Conservation (phyloP, 108 stramenopile genomes). For the Cylindrotheca fusiformis region DNA sequence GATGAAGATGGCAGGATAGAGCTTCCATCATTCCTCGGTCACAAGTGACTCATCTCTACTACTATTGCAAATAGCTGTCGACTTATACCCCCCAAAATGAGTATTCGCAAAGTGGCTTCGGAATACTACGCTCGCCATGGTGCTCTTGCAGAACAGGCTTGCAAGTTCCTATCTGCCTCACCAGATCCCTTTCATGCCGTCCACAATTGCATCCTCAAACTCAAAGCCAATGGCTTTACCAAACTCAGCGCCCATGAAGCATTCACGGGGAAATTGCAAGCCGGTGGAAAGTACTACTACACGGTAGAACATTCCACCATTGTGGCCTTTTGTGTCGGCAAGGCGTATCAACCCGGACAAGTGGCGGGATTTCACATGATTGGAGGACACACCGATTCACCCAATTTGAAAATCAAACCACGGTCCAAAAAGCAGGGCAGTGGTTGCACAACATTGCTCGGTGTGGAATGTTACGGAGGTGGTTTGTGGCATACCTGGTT, state of each 20-base stretch:
- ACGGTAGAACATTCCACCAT: slow-evolving; percentile 88
- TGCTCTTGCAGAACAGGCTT: slow-evolving; percentile 61
- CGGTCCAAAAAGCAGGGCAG: slow-evolving; percentile 39
- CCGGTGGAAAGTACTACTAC: slow-evolving; percentile 94
- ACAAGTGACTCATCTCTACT: no score
- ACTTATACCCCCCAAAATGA: no score
- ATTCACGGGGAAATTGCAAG: slow-evolving; percentile 33
- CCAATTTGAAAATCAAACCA: slow-evolving; percentile 90
- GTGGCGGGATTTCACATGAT: slow-evolving; percentile 80
- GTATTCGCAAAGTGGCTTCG: background rate
- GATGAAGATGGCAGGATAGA: no score
- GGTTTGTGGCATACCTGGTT: slow-evolving; percentile 89
- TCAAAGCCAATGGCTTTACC: slow-evolving; percentile 63
- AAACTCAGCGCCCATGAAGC: slow-evolving; percentile 39
- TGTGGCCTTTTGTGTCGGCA: slow-evolving; percentile 94
- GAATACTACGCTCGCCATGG: slow-evolving; percentile 2
- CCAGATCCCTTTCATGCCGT: slow-evolving; percentile 85
- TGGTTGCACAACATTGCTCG: slow-evolving; percentile 58
- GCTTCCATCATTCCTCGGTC: no score
- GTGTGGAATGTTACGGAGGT: slow-evolving; percentile 83
- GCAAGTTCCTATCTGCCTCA: slow-evolving; percentile 57
- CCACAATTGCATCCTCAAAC: slow-evolving; percentile 41
- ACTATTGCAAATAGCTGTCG: no score
- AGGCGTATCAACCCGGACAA: slow-evolving; percentile 40
- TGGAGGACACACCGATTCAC: slow-evolving; percentile 87